Evolutionary conservation across 371 early-diverging fungal genomes (phyloP).

Genomic region (Vittaforma corneae): DNA sequence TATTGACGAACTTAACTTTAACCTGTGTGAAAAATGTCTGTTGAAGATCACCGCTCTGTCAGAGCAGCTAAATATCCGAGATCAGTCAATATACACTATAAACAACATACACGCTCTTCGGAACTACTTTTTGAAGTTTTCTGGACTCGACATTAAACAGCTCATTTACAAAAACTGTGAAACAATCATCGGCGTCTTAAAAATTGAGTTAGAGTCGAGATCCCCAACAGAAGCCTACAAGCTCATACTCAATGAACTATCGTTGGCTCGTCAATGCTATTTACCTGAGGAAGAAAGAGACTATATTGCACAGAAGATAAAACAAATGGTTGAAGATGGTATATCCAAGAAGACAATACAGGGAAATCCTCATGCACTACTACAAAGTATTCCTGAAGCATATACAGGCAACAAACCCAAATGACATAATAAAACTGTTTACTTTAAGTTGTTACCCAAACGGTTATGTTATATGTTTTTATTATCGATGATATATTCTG

Average conservation of each 20-base stretch:
- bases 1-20: constrained; percentile 4
- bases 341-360: too few relatives aligned
- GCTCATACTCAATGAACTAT: neutral
- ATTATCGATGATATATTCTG: neutral
- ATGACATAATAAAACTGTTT: too few relatives aligned
- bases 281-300: neutral
- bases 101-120: constrained; percentile 33
- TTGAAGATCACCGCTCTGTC: constrained; percentile 21
- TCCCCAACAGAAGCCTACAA: neutral
- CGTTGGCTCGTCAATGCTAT: neutral
- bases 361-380: too few relatives aligned
- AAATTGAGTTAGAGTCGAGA: neutral
- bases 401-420: neutral
- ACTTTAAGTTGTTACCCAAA: too few relatives aligned
- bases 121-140: neutral
- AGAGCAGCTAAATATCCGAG: constrained; percentile 7
- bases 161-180: neutral
- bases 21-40: constrained; percentile 14
- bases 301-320: too few relatives aligned
- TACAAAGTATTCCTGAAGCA: too few relatives aligned
- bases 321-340: too few relatives aligned
- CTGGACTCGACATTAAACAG: neutral
- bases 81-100: constrained; percentile 37
- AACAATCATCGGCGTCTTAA: neutral
- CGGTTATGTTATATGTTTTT: too few relatives aligned